Conservation (phyloP, 192 early-diverging fungal species). For the Backusella tuberculispora region DNA sequence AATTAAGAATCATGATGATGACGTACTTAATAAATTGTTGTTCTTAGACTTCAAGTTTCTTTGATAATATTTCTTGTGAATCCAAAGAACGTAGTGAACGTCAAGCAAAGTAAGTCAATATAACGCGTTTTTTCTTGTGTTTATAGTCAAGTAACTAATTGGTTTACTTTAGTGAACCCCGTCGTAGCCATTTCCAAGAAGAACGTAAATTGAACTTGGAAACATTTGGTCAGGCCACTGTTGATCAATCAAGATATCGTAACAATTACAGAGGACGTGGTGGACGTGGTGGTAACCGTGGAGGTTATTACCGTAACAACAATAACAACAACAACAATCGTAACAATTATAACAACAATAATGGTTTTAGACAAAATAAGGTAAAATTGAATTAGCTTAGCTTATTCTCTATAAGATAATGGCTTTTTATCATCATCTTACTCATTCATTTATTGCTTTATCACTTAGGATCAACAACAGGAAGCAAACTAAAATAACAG, state of each 20-base stretch:
- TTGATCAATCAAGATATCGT: slow-evolving; percentile 69
- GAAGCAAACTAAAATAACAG: not conserved
- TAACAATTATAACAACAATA: not conserved
- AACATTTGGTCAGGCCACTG: slow-evolving; percentile 92
- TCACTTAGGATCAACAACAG: not conserved
- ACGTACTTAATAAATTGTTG: slow-evolving; percentile 64
- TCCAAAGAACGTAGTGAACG: slow-evolving; percentile 59
- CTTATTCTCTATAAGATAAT: not conserved
- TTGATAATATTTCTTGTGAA: slow-evolving; percentile 99
- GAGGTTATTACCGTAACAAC: slow-evolving; percentile 23
- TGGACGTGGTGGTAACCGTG: slow-evolving; percentile 48
- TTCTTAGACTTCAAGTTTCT: slow-evolving; percentile 99
- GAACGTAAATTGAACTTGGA: slow-evolving; percentile 93
- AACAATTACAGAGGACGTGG: slow-evolving; percentile 55
- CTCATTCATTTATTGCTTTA: not conserved
- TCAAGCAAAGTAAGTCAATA: slow-evolving; percentile 16
- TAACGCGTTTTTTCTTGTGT: not conserved
- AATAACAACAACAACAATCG: slow-evolving; percentile 7
- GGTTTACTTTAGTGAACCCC: slow-evolving; percentile 43
- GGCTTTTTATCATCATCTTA: not conserved
- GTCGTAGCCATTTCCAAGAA: slow-evolving; percentile 78
- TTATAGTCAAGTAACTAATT: not conserved
- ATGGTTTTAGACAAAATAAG: slow-evolving; percentile 4
- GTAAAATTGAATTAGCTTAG: not conserved
- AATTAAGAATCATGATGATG: not conserved